phyloP scores from a whole-genome alignment of 1,284 basidiomycete genomes.

The Rhodotorula sp. region DNA sequence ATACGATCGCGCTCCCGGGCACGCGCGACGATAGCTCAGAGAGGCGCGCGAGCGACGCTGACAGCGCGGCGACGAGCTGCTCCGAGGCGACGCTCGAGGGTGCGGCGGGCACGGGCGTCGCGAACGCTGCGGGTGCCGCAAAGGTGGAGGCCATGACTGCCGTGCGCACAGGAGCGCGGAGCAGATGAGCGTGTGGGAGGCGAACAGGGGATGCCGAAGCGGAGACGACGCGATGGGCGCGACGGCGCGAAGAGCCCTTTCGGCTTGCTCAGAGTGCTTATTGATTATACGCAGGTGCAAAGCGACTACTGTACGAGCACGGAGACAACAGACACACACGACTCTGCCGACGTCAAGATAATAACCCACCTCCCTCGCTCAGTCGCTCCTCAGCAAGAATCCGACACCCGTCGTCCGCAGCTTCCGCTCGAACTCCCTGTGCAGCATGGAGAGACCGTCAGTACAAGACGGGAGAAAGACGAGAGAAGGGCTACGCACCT shows the following conservation, averaged over 20 bases:
- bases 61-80: conserved; percentile 22
- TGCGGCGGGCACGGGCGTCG: conserved; percentile 1
- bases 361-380: background rate
- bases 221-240: background rate
- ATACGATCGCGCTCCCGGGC: conserved; percentile 52
- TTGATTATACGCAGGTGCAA: background rate
- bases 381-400: conserved; percentile 30
- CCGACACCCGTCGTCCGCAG: conserved; percentile 28
- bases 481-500: background rate
- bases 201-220: background rate
- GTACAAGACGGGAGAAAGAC: too few relatives aligned
- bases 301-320: background rate
- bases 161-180: background rate
- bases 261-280: background rate
- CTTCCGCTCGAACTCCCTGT: conserved; percentile 38
- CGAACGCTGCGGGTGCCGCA: background rate
- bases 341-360: background rate
- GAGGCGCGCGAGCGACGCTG: conserved; percentile 11
- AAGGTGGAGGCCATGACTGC: background rate
- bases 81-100: conserved; percentile 6
- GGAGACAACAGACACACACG: background rate
- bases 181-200: background rate
- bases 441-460: too few relatives aligned
- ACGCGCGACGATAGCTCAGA: conserved; percentile 35
- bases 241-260: background rate